Conservation (phyloP, 441 rosid species). For the Populus hybrid region DNA sequence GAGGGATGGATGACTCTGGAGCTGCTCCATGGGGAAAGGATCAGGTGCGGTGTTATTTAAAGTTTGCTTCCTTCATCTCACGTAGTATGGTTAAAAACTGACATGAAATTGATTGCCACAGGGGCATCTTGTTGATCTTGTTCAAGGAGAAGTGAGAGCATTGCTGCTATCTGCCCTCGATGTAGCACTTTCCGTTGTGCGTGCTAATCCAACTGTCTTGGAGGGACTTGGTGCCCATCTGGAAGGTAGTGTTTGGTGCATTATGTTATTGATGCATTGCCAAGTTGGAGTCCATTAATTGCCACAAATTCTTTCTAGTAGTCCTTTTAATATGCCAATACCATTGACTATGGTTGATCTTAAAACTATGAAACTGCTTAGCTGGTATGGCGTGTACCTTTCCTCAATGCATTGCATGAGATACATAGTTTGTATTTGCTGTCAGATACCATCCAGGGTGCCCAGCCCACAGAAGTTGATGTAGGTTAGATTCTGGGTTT, state of each 20-base stretch:
- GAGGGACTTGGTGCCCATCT: conserved; percentile 94
- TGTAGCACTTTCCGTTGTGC: conserved; percentile 75
- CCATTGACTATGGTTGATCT: background rate
- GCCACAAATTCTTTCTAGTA: background rate
- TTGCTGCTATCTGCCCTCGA: conserved; percentile 78
- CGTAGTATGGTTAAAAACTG: conserved; percentile 9
- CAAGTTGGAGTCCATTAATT: background rate
- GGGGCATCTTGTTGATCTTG: conserved; percentile 96
- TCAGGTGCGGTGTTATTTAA: conserved; percentile 49
- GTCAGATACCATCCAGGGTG: background rate
- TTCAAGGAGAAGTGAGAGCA: conserved; percentile 78
- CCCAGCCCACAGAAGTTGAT: background rate
- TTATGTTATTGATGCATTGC: background rate
- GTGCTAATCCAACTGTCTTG: conserved; percentile 82
- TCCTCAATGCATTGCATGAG: background rate
- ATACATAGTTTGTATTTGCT: background rate
- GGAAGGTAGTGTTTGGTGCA: conserved; percentile 45
- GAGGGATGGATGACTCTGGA: conserved; percentile 89
- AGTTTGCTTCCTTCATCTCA: background rate
- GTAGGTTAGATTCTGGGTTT: background rate
- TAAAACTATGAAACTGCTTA: background rate
- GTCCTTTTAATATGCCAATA: background rate
- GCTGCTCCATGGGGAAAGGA: conserved; percentile 79
- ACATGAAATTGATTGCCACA: conserved; percentile 29
- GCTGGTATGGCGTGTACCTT: background rate